Base-by-base conservation (phyloP, 2,329 filamentous ascomycete species). In the Exophiala aquamarina region DNA sequence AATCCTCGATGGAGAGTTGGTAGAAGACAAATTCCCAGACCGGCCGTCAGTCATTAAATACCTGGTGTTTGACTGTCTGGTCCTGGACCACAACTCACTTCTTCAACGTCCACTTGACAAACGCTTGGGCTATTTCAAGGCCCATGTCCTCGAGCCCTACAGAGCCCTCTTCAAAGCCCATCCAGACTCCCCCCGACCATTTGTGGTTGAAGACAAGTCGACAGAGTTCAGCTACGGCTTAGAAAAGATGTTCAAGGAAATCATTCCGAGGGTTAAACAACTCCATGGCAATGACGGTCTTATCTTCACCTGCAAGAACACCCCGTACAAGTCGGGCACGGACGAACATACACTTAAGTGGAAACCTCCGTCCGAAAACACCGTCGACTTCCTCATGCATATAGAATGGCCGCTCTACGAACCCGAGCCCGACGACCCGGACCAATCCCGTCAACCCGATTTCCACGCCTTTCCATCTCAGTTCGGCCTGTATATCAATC, bases 281-380 rank as follows among this genome's bases (percentile, higher is more conserved):
- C 68, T 73, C 32, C 93, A 98, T 65, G 91, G 92, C 53, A 97
- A 96, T 66, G 93, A 98, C 66, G 93, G 93, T 4, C 78, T 98
- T 37, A 95, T 98, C 63, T 98, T 97, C 70, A 97, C 93, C n/a
- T 95, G 92, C 70, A 83, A 88, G 55, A 86, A 83, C 59, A 89
- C 88, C 14, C 79, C 85, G 8, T 98, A 98, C 72, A 84, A 85
- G 59, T 85, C 87, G 57, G 93, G 93, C 57, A 98, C 93, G 10
- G 93, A 98, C 68, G 81, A 82, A 40, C 86, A 95, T 66, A 98
- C 96, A 54, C 75, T 98, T 31, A 98, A 98, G 68, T 98, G 93
- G 93, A 98, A 98, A 70, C 90, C 92, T 0, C 89, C 89, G 3
- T 78, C 88, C 56, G 93, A 98, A 67, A 98, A 98, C 71, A 95